Base-by-base conservation (phyloP, 345 rosid genomes). In the Firmiana major region DNA sequence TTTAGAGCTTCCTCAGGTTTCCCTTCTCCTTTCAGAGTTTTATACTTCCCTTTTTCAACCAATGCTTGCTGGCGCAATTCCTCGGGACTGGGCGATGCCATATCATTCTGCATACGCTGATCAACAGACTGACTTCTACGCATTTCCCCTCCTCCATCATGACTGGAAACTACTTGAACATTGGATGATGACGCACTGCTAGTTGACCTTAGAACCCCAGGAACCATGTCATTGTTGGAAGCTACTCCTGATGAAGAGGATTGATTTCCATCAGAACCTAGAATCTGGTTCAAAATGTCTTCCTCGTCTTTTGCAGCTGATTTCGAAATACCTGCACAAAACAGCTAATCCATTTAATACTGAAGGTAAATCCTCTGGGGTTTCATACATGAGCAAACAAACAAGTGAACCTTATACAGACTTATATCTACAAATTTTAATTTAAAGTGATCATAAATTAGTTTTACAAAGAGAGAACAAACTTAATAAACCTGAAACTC, bases 1-100 rank as follows among this genome's bases (percentile, higher is more conserved):
- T 81, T 91, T 45, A 93, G 58, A 73, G 98, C 99, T 84, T 96
- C 97, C 62, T 89, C 95, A 9, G 92, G 83, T 78, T 93, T 93
- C 71, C 97, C 97, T 81, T 90, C 85, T 67, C 89, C 90, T 88
- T 90, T 96, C 36, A 96, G 90, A 76, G 79, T 75, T 83, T 82
- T 96, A 67, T 91, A 87, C 84, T 81, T 90, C 81, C 80, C 88
- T 79, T 90, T 93, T 79, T 92, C 97, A 72, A 93, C 92, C 46
- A 85, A 69, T 22, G 99, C 98, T 74, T 77, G 91, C 72, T 84
- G 89, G 22, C 93, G 95, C 82, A 96, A 70, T 65, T 88, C 91
- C 64, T 89, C 97, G 28, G 94, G 93, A 80, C 83, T 89, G 26
- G 69, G 48, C 38, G 88, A 79, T 49, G 76, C 83, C 31, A 75